These are phyloP conservation scores for Penicillium pulvis DNA, from an alignment of 495 filamentous ascomycete species.

Conservation along the genomic window DNA sequence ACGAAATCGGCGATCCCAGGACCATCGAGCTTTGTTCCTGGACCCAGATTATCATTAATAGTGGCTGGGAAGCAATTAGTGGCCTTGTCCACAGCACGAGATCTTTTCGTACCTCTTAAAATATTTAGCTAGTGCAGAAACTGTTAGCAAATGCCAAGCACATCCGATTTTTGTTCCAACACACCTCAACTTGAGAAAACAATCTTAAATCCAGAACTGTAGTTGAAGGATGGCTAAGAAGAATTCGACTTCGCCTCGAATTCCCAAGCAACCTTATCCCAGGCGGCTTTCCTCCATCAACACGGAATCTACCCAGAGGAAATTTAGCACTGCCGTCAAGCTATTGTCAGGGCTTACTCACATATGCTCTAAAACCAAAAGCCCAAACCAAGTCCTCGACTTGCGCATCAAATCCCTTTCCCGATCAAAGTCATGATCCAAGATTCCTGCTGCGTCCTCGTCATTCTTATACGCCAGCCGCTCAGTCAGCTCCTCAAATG, in stretches of 20 bases:
- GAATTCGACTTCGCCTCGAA: slow-evolving; percentile 43
- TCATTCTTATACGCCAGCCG: slow-evolving; percentile 30
- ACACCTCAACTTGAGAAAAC: slow-evolving; percentile 54
- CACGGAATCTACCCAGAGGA: slow-evolving; percentile 39
- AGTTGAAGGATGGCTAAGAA: slow-evolving; percentile 44
- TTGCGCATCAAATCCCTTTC: slow-evolving; percentile 42
- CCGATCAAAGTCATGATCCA: slow-evolving; percentile 22
- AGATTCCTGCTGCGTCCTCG: slow-evolving; percentile 18
- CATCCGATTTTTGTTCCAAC: neutral
- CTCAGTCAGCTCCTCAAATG: slow-evolving; percentile 43
- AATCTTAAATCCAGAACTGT: slow-evolving; percentile 51
- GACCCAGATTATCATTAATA: slow-evolving; percentile 36
- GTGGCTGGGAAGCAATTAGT: slow-evolving; percentile 21
- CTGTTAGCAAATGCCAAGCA: slow-evolving; percentile 9
- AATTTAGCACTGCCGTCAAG: neutral
- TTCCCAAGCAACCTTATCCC: slow-evolving; percentile 43
- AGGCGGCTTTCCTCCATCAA: slow-evolving; percentile 53
- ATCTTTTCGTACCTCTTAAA: slow-evolving; percentile 34
- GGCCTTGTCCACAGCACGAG: neutral
- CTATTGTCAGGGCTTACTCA: slow-evolving; percentile 9
- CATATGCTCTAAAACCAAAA: slow-evolving; percentile 52
- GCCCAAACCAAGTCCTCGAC: slow-evolving; percentile 48
- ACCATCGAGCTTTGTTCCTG: slow-evolving; percentile 23
- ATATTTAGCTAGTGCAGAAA: slow-evolving; percentile 36
- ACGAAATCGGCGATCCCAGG: slow-evolving; percentile 42